These are phyloP conservation scores for Penicillium paxilli DNA, from an alignment of 495 filamentous ascomycete species.

Conservation along the genomic window DNA sequence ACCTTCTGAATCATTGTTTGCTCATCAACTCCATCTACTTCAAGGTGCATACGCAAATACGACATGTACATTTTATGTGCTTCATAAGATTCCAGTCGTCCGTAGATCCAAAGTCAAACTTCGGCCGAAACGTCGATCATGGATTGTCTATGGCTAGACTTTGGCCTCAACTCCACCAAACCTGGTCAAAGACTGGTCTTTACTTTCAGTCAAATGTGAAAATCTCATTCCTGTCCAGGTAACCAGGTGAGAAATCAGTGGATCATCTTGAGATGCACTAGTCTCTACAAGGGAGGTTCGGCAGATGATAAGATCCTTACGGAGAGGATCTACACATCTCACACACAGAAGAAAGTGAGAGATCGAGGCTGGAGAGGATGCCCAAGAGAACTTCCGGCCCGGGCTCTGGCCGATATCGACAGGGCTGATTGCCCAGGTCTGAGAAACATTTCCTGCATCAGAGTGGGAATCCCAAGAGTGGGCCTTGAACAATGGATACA, in stretches of 20 bases:
- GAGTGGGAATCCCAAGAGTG: conserved; percentile 3
- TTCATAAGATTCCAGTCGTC: too few relatives aligned
- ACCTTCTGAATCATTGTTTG: too few relatives aligned
- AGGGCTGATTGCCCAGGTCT: too few relatives aligned
- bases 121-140: not conserved
- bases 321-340: too few relatives aligned
- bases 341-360: too few relatives aligned
- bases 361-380: too few relatives aligned
- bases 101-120: too few relatives aligned
- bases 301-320: not conserved
- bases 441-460: not conserved
- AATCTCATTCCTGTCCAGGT: not conserved
- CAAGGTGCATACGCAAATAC: too few relatives aligned
- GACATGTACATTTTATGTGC: too few relatives aligned
- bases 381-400: too few relatives aligned
- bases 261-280: not conserved
- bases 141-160: not conserved
- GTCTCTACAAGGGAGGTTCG: not conserved
- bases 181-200: not conserved
- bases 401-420: not conserved
- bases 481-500: not conserved
- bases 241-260: not conserved
- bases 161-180: not conserved
- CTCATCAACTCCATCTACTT: too few relatives aligned
- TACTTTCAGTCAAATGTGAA: not conserved